phyloP scores from a whole-genome alignment of 805 yeast species.

The Candida fluviatilis region DNA sequence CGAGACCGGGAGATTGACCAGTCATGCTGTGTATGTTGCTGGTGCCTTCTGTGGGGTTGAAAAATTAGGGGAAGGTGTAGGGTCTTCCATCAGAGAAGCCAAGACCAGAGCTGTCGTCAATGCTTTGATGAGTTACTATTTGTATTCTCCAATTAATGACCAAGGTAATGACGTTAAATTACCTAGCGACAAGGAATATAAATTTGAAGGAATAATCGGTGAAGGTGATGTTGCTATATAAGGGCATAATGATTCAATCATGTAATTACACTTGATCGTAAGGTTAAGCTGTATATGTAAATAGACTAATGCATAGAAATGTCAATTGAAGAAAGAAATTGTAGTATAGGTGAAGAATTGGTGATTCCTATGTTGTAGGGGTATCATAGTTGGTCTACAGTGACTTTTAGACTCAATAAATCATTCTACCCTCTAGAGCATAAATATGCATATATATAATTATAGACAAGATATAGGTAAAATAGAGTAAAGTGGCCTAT shows the following conservation, averaged over 20 bases:
- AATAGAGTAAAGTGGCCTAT: too few relatives aligned
- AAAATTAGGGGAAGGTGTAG: constrained; percentile 92
- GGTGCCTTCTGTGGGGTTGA: constrained; percentile 84
- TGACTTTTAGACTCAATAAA: too few relatives aligned
- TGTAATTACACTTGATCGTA: not conserved
- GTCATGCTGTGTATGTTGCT: constrained; percentile 81
- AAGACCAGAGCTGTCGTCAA: constrained; percentile 88
- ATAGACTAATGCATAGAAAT: constrained; percentile 5
- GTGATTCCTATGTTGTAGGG: too few relatives aligned
- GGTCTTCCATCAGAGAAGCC: constrained; percentile 85
- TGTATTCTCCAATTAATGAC: constrained; percentile 71
- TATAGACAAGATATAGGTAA: too few relatives aligned
- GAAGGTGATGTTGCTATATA: constrained; percentile 43
- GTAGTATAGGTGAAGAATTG: too few relatives aligned
- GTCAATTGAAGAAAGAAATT: too few relatives aligned
- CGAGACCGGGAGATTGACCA: constrained; percentile 87
- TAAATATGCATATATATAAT: too few relatives aligned
- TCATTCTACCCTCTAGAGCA: too few relatives aligned
- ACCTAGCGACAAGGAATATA: constrained; percentile 56
- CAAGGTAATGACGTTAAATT: constrained; percentile 40
- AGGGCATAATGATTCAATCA: not conserved
- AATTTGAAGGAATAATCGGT: constrained; percentile 39
- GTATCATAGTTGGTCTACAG: too few relatives aligned
- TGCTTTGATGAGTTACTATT: constrained; percentile 87
- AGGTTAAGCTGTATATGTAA: constrained; percentile 2